These are phyloP conservation scores for Cercospora canescens DNA, from an alignment of 2,329 filamentous ascomycete species.

Conservation along the genomic window DNA sequence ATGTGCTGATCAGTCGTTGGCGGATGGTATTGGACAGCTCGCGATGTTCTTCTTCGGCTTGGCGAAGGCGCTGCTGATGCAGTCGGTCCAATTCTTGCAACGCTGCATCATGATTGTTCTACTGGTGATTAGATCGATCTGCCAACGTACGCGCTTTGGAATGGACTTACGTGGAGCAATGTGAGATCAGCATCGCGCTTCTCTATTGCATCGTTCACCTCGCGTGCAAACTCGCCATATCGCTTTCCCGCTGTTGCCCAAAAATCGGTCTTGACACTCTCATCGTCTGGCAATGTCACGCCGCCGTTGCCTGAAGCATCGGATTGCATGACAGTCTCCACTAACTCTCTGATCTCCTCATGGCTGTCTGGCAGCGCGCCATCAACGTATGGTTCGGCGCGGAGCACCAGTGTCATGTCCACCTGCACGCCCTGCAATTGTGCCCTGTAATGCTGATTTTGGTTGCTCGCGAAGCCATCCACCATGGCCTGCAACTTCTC, in stretches of 20 bases:
- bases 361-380: constrained; percentile 65
- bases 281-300: constrained; percentile 41
- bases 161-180: constrained; percentile 68
- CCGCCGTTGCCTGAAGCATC: constrained; percentile 31
- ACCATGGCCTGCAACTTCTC: constrained; percentile 77
- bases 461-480: constrained; percentile 75
- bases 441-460: constrained; percentile 81
- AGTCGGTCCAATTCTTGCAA: constrained; percentile 58
- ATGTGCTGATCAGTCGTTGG: constrained; percentile 59
- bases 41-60: constrained; percentile 64
- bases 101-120: constrained; percentile 60
- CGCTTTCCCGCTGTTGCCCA: constrained; percentile 69
- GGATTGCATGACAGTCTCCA: constrained; percentile 40
- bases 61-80: constrained; percentile 60
- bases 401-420: constrained; percentile 82
- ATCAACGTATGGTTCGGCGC: constrained; percentile 76
- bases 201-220: constrained; percentile 86
- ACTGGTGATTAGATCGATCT: not conserved
- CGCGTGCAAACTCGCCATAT: constrained; percentile 81
- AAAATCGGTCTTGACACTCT: constrained; percentile 67
- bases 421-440: constrained; percentile 90
- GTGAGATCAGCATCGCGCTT: constrained; percentile 81
- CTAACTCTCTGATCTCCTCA: constrained; percentile 67
- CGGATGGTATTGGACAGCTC: constrained; percentile 60
- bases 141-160: not conserved